phyloP scores from a whole-genome alignment of 768 basidiomycete genomes.

The Russula sp. region DNA sequence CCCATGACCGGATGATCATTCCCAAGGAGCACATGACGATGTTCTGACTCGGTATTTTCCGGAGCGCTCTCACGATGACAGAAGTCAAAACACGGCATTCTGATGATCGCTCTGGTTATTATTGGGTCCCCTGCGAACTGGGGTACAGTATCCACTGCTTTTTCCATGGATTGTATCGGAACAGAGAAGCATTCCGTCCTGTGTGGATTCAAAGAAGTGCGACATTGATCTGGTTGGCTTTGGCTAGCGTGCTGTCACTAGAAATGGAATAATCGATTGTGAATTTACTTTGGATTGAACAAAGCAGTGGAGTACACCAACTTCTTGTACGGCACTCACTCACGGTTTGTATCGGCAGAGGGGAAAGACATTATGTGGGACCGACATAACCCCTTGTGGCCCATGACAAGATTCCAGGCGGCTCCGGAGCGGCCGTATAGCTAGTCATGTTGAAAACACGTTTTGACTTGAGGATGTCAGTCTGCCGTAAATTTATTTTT shows the following conservation, averaged over 20 bases:
- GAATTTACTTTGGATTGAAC: neutral
- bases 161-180: neutral
- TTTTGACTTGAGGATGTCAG: neutral
- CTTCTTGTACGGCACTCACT: neutral
- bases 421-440: neutral
- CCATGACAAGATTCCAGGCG: neutral
- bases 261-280: neutral
- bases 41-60: neutral
- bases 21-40: constrained; percentile 10
- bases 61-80: neutral
- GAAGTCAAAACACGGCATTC: too few relatives aligned
- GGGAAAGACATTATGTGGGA: neutral
- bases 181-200: neutral
- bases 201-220: neutral
- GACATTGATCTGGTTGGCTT: neutral
- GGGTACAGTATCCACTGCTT: too few relatives aligned
- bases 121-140: neutral
- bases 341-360: neutral
- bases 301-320: neutral
- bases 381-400: neutral
- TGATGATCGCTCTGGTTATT: too few relatives aligned
- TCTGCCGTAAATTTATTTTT: neutral
- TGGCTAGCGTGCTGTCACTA: neutral
- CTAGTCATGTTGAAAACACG: neutral
- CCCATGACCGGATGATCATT: constrained; percentile 6